These are phyloP conservation scores for Marvania coccoides DNA, from an alignment of 139 green algal genomes.

Conservation along the genomic window DNA sequence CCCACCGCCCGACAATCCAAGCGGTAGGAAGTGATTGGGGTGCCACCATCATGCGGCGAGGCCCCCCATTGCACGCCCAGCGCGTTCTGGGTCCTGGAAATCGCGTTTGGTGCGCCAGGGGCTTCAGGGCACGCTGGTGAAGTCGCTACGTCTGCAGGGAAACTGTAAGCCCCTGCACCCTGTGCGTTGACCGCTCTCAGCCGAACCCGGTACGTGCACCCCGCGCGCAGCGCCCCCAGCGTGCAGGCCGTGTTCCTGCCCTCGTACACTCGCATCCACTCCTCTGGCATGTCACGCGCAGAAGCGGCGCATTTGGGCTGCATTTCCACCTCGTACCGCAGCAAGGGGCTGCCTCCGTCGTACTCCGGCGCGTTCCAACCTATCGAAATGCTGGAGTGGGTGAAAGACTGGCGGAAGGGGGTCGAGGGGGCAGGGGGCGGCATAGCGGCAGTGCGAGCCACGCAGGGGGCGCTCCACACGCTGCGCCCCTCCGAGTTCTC, in stretches of 20 bases:
- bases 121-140: constrained; percentile 22
- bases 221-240: constrained; percentile 45
- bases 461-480: constrained; percentile 22
- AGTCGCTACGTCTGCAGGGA: constrained; percentile 34
- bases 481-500: constrained; percentile 61
- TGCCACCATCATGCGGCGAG: constrained; percentile 51
- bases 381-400: constrained; percentile 39
- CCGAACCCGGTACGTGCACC: constrained; percentile 56
- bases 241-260: constrained; percentile 43
- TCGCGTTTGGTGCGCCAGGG: constrained; percentile 21
- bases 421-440: constrained; percentile 15
- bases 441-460: constrained; percentile 30
- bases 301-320: constrained; percentile 43
- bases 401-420: constrained; percentile 20
- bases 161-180: constrained; percentile 33
- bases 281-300: constrained; percentile 28
- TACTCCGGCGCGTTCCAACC: constrained; percentile 41
- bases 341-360: constrained; percentile 46
- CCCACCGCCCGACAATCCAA: constrained; percentile 36
- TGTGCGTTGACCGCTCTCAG: constrained; percentile 36
- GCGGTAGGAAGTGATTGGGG: constrained; percentile 34
- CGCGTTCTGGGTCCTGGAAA: constrained; percentile 16
- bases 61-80: constrained; percentile 40
- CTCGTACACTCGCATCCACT: constrained; percentile 55
- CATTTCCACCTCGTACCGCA: constrained; percentile 45